Evolutionary conservation across 148 eudicot genomes (phyloP), one percentile per base, ranked within the genome.

Genomic region (Diospyros kaki): DNA sequence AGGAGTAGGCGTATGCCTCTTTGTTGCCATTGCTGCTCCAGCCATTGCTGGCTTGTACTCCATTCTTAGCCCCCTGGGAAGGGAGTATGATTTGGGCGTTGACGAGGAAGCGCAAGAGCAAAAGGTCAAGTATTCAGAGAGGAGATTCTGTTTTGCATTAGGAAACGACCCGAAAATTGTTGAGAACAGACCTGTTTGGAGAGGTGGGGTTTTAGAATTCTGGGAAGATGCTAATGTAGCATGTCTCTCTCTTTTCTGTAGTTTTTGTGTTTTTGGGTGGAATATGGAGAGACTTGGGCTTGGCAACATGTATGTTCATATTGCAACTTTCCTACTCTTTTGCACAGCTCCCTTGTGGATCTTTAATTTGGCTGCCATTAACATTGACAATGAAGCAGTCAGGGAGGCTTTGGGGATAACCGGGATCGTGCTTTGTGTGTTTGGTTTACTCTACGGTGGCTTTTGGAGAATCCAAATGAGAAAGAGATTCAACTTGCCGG

Each of bases 201-300:
- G 83, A 54, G 97, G 94, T 41, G 91, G 98, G 39, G 74, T 93
- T 43, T 75, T 91, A 63, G 91, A 93, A 73, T 71, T 93, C 43
- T 91, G 98, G 98, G 86, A 93, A 46, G 97, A 93, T 76, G 84
- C 88, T n/a, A 88, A 91, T 28, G 74, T 83, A 51, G 92, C 97
- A 0, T 89, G 80, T 77, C 89, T 91, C 42, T 93, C 97, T 6
- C 52, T 93, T 18, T 93, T 87, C 64, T 93, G 98, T 75, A 73
- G 82, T 44, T 89, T 87, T 76, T 93, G 98, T 78, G 94, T 91
- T 73, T 93, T 91, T 17, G 98, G 98, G n/a, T 91, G 98, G 98
- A 91, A 93, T 61, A 89, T 88, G 98, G 98, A 91, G 86, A 88
- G 94, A 68, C 88, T 93, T 39, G 97, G 98, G 66, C 89, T 91